A percentile compares a stretch with the other conserved stretches of the same genome.
Conservation (phyloP, 1,284 basidiomycete genomes). For the Ceratorhiza oryzae-sativae region DNA sequence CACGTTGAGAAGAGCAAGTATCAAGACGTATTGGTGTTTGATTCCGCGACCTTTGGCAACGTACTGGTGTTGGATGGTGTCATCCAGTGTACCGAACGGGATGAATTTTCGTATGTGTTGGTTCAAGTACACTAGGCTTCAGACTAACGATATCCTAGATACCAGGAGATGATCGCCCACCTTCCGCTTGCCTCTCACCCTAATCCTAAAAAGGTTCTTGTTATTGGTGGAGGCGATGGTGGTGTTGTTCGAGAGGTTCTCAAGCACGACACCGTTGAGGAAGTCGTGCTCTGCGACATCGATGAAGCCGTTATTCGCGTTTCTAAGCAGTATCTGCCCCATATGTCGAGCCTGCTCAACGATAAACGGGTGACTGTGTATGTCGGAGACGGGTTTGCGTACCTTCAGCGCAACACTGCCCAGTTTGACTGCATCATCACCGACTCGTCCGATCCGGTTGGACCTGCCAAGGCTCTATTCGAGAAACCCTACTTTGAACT, state of each 20-base stretch:
- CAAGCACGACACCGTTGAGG: conserved; percentile 90
- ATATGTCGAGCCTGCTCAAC: conserved; percentile 88
- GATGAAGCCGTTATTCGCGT: conserved; percentile 98
- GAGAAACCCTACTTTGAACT: conserved; percentile 98
- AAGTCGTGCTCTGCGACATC: conserved; percentile 97
- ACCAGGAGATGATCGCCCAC: conserved; percentile 99
- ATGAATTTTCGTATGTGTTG: conserved; percentile 92
- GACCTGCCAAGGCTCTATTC: conserved; percentile 94
- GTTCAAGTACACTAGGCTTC: background rate
- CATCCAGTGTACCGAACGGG: conserved; percentile 96
- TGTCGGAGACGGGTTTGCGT: conserved; percentile 98
- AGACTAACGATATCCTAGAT: conserved; percentile 59
- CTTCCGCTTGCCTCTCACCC: conserved; percentile 95
- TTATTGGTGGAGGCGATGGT: conserved; percentile 96
- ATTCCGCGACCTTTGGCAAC: conserved; percentile 94
- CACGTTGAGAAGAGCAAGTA: conserved; percentile 93
- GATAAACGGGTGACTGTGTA: conserved; percentile 87
- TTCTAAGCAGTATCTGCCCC: conserved; percentile 90
- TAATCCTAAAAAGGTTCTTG: conserved; percentile 93
- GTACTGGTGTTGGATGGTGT: conserved; percentile 96
- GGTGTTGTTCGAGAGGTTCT: conserved; percentile 97
- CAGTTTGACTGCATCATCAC: conserved; percentile 99
- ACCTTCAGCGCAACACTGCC: conserved; percentile 87
- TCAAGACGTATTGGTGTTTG: conserved; percentile 96
- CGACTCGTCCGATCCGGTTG: conserved; percentile 98